Base-by-base conservation (phyloP, 371 early-diverging fungal genomes). In the Mucor saturninus region DNA sequence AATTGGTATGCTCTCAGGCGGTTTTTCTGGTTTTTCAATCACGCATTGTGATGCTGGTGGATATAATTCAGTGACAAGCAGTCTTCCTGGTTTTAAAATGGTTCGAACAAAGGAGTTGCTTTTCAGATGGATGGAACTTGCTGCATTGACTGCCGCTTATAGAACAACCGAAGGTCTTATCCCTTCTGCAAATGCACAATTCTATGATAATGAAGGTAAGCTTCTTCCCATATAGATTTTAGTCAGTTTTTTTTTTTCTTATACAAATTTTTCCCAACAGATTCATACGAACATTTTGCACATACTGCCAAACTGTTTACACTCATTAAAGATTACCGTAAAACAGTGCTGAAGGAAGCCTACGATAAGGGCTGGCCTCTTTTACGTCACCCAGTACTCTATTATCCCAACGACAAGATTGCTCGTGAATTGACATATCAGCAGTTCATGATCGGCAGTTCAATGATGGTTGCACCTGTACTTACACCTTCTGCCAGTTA, bases 121-220 rank as follows among this genome's bases (percentile, higher is more conserved):
- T 4, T 61, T 64, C 13, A 67, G 85, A 50, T 85, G 85, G 85
- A 75, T 85, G 77, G 85, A 85, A 42, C 63, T 84, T 14, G 79
- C 77, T 9, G 79, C 75, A 6, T 80, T 80, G 48, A 77, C 80
- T 3, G 61, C 75, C 6, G 75, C 74, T 4, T 85, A 74, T 54
- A 69, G 83, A 57, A 81, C 82, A 2, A 69, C 80, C 8, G 83
- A 84, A 64, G 84, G 85, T 2, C 64, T 70, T 26, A 62, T 75
- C 14, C 83, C 84, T 6, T 71, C 73, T n/a, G 37, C 50, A 5
- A 84, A 84, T 70, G 80, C 79, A 3, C 85, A 85, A 43, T 77
- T 83, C 51, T 85, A 83, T 52, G 72, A 77, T 45, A 60, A 73
- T 61, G 83, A 84, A 38, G 82, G 84, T 84, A 71, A 46, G 6